Evolutionary conservation across 192 early-diverging fungal species (phyloP).

Genomic region (Coemansia aciculifera): DNA sequence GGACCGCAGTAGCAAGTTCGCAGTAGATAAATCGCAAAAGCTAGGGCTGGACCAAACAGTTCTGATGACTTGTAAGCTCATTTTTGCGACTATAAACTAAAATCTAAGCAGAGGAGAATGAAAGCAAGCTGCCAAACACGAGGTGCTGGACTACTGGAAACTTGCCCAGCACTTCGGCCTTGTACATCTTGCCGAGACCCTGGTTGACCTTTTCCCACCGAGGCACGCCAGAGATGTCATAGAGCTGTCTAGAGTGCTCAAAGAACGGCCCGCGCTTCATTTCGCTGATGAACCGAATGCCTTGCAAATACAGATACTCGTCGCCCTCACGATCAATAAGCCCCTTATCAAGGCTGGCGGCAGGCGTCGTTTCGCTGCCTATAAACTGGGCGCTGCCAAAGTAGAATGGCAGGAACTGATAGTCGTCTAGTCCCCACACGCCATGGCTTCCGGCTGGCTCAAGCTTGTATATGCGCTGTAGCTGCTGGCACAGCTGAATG

Average conservation of each 20-base stretch:
- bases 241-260: conserved; percentile 76
- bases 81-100: background rate
- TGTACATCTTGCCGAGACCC: conserved; percentile 77
- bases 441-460: conserved; percentile 98
- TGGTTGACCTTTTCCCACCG: conserved; percentile 73
- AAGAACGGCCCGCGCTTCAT: conserved; percentile 72
- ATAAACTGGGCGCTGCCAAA: conserved; percentile 91
- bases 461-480: conserved; percentile 82
- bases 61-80: background rate
- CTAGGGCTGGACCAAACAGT: background rate
- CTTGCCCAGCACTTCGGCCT: conserved; percentile 70
- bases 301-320: conserved; percentile 86
- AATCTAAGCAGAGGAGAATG: conserved; percentile 9
- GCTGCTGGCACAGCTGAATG: conserved; percentile 70
- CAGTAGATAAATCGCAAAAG: background rate
- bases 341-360: conserved; percentile 64
- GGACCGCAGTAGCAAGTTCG: background rate
- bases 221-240: conserved; percentile 75
- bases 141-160: conserved; percentile 83
- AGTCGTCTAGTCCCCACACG: conserved; percentile 96
- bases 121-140: conserved; percentile 65
- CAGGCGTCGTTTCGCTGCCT: conserved; percentile 70
- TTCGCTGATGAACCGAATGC: conserved; percentile 77
- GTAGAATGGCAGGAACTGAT: conserved; percentile 92
- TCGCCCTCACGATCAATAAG: conserved; percentile 60